These are phyloP conservation scores for Aspergillus sp. DNA, from an alignment of 2,329 filamentous ascomycete genomes.

Conservation along the genomic window DNA sequence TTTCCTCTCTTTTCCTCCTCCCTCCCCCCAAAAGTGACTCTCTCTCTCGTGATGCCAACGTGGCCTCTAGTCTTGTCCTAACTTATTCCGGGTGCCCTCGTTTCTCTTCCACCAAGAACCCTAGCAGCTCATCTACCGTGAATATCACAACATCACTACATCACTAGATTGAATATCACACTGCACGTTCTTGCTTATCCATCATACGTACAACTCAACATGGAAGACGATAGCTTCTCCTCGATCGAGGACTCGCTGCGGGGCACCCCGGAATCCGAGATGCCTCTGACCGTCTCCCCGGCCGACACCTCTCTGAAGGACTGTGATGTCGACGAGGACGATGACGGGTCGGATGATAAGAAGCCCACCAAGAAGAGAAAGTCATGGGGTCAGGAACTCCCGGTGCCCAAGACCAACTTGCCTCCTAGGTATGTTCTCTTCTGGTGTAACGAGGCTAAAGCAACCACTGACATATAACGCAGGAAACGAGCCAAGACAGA, in stretches of 20 bases:
- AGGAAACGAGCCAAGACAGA: conserved; percentile 98
- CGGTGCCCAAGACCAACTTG: conserved; percentile 91
- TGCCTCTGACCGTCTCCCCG: conserved; percentile 35
- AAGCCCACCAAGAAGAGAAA: conserved; percentile 88
- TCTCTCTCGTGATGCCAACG: conserved; percentile 25
- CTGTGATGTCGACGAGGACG: conserved; percentile 16
- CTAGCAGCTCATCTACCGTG: neutral
- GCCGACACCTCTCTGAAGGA: conserved; percentile 29
- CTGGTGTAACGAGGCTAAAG: neutral
- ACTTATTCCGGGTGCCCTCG: neutral
- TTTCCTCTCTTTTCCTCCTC: conserved; percentile 13
- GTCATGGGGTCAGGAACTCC: conserved; percentile 96
- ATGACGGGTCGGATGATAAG: conserved; percentile 45
- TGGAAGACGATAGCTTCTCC: conserved; percentile 26
- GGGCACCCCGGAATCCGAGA: conserved; percentile 23
- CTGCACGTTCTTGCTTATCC: too few relatives aligned
- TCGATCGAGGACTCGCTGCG: conserved; percentile 24
- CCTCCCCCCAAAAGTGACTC: conserved; percentile 11
- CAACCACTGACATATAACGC: conserved; percentile 7
- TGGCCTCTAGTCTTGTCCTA: conserved; percentile 17
- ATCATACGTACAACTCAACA: conserved; percentile 4
- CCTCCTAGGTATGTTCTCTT: conserved; percentile 63
- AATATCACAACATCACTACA: neutral
- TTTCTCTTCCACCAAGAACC: neutral
- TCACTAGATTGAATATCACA: neutral